A percentile compares a stretch with the other conserved stretches of the same genome.
Evolutionary conservation across 257 asterid species (phyloP).

Genomic region (Solanum lycopersicoides): DNA sequence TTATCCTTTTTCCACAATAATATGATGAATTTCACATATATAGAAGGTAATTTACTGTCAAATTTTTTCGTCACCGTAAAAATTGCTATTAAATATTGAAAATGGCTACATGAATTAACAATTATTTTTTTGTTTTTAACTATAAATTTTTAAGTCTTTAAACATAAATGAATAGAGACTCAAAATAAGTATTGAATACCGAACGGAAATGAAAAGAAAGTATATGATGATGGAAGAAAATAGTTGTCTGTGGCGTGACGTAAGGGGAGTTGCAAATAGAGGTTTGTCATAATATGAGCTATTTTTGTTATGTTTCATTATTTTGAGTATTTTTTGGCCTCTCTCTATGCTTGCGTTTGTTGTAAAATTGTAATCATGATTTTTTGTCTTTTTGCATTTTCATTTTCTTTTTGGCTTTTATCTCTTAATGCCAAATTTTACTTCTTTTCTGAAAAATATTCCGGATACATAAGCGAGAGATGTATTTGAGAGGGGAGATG

Average conservation of each 20-base stretch:
- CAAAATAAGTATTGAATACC: too few species aligned
- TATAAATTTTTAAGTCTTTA: too few species aligned
- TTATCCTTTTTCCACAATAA: too few species aligned
- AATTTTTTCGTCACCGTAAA: background rate
- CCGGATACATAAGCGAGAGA: too few species aligned
- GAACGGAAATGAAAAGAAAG: background rate
- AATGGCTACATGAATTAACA: background rate
- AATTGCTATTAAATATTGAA: background rate
- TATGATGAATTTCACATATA: too few species aligned
- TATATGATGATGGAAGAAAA: background rate
- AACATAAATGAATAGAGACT: too few species aligned
- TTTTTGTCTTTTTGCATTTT: too few species aligned
- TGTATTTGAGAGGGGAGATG: too few species aligned
- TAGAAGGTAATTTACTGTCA: too few species aligned
- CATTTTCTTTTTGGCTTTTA: too few species aligned
- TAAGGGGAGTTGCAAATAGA: background rate
- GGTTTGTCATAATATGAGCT: background rate
- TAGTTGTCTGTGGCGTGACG: slow-evolving; percentile 4
- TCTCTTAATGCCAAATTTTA: background rate
- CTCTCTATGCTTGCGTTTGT: background rate
- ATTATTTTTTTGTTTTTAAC: too few species aligned
- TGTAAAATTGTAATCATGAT: too few species aligned
- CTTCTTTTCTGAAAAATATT: background rate
- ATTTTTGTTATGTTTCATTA: background rate
- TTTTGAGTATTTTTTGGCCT: background rate